These are phyloP conservation scores for Lentinula guzmanii DNA, from an alignment of 768 basidiomycete genomes.

Conservation along the genomic window DNA sequence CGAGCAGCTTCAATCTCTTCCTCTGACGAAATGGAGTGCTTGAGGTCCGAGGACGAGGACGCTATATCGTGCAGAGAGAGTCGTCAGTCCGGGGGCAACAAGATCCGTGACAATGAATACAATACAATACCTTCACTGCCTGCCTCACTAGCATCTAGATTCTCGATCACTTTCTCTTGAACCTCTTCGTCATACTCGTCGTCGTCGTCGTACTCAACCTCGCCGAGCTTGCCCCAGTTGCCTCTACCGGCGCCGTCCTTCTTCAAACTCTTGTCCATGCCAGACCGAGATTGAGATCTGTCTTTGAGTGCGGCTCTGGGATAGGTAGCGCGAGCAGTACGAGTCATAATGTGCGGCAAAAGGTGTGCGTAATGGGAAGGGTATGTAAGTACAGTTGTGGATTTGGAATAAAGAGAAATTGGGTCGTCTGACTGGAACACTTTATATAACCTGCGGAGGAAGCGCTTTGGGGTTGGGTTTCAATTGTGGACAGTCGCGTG, in stretches of 20 bases:
- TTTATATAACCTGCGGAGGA: conserved; percentile 1
- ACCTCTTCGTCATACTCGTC: conserved; percentile 40
- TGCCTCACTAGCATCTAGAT: conserved; percentile 2
- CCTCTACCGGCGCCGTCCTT: conserved; percentile 78
- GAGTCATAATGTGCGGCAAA: neutral
- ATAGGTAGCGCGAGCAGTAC: conserved; percentile 67
- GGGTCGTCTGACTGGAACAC: neutral
- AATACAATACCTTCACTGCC: conserved; percentile 9
- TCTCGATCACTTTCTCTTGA: conserved; percentile 32
- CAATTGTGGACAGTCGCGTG: neutral
- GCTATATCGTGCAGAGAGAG: neutral
- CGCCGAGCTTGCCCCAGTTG: conserved; percentile 76
- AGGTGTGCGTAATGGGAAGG: neutral
- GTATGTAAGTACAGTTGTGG: neutral
- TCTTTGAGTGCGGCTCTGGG: conserved; percentile 71
- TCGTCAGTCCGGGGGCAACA: neutral
- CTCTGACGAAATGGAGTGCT: conserved; percentile 41
- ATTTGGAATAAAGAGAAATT: neutral
- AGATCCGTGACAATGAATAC: neutral
- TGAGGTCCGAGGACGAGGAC: conserved; percentile 17
- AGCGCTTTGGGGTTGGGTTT: neutral
- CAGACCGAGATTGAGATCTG: conserved; percentile 74
- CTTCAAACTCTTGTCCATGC: conserved; percentile 63
- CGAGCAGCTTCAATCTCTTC: conserved; percentile 51
- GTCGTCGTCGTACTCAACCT: conserved; percentile 24